These are phyloP conservation scores for Zygotorulaspora mrakii DNA, from an alignment of 1,139 yeast genomes.

Conservation along the genomic window DNA sequence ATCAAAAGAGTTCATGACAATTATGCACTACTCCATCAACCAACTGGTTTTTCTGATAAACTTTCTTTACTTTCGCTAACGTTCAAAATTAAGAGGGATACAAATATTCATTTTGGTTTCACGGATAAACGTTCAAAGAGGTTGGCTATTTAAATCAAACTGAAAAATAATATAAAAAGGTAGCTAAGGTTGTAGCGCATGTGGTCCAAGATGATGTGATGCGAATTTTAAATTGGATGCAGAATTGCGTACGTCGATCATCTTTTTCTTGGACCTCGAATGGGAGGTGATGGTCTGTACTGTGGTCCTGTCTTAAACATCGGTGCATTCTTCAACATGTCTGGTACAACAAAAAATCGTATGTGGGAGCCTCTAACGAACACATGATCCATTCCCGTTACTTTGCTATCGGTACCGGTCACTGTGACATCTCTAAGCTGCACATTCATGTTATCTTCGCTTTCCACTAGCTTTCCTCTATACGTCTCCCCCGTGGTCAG, in stretches of 20 bases:
- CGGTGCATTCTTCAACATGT: conserved; percentile 82
- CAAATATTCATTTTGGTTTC: too few species aligned
- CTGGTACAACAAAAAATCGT: conserved; percentile 81
- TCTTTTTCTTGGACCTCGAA: conserved; percentile 55
- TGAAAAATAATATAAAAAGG: too few species aligned
- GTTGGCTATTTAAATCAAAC: too few species aligned
- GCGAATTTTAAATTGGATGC: too few species aligned
- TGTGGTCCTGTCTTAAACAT: conserved; percentile 67
- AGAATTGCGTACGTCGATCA: too few species aligned
- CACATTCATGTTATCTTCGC: conserved; percentile 86
- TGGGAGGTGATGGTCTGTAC: conserved; percentile 64
- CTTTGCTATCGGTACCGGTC: conserved; percentile 72
- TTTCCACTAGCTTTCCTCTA: conserved; percentile 78
- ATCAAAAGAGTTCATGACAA: conserved; percentile 22
- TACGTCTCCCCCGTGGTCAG: conserved; percentile 82
- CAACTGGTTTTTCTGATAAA: not conserved
- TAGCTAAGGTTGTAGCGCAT: too few species aligned
- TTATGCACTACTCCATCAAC: not conserved
- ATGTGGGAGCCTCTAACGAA: conserved; percentile 91
- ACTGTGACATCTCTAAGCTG: conserved; percentile 79
- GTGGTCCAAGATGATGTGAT: too few species aligned
- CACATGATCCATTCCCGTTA: conserved; percentile 76
- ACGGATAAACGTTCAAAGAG: too few species aligned
- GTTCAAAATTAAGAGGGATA: too few species aligned
- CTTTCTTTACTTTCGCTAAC: too few species aligned